A percentile compares a stretch with the other conserved stretches of the same genome.
Evolutionary conservation across 345 rosid genomes (phyloP).

Genomic region (Salix exigua): DNA sequence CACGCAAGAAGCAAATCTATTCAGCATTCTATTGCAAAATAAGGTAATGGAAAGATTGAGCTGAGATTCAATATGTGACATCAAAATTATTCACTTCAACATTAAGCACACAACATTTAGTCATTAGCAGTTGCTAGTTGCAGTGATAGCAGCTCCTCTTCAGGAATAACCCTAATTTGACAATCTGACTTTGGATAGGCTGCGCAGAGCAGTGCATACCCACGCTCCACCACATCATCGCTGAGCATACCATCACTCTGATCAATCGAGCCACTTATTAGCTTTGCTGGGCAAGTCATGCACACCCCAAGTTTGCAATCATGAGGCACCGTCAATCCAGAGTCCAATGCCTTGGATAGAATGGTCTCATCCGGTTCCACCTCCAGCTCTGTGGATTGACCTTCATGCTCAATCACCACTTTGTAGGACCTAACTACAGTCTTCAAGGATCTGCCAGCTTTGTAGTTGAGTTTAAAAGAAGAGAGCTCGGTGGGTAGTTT

Average conservation of each 20-base stretch:
- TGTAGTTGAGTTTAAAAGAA: conserved; percentile 21
- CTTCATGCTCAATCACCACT: conserved; percentile 75
- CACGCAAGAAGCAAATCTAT: conserved; percentile 3
- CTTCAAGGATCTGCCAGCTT: conserved; percentile 14
- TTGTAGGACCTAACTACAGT: conserved; percentile 45
- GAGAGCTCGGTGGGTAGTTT: conserved; percentile 22
- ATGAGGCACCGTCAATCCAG: conserved; percentile 68
- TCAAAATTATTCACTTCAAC: background rate
- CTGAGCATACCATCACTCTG: conserved; percentile 98
- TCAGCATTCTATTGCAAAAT: background rate
- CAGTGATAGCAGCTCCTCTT: conserved; percentile 75
- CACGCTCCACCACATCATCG: conserved; percentile 91
- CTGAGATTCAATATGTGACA: background rate
- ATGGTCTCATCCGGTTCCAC: conserved; percentile 88
- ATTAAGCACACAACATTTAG: conserved; percentile 20
- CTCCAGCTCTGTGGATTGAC: conserved; percentile 61
- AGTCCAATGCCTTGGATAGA: conserved; percentile 72
- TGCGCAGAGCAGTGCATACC: conserved; percentile 74
- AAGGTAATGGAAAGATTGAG: background rate
- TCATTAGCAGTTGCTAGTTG: conserved; percentile 91
- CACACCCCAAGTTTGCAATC: conserved; percentile 97
- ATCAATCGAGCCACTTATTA: conserved; percentile 66
- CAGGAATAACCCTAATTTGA: conserved; percentile 74
- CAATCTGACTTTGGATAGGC: conserved; percentile 87
- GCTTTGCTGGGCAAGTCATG: conserved; percentile 96